Evolutionary conservation across 306 rosid species (phyloP), one percentile per base, ranked within the genome.

Genomic region (Delonix regia): DNA sequence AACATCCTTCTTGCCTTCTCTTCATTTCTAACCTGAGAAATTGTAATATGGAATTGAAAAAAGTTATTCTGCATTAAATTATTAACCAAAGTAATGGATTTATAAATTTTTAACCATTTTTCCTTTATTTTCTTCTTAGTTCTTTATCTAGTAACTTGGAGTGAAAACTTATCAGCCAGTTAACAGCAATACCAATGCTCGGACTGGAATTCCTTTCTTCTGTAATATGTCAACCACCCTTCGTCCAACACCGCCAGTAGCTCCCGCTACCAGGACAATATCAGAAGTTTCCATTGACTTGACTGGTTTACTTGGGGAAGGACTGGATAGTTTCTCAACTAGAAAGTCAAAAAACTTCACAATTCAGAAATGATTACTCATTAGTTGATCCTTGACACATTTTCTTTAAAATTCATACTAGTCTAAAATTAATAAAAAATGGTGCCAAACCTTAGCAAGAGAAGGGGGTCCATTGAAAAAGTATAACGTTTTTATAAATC

Each of bases 211-310:
- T 74, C 97, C 95, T 80, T 90, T 88, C 89, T 87, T 88, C 86
- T 83, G 83, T 33, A 94, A 82, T 70, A 85, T 73, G 61, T 89
- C 93, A 30, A 94, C 97, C 64, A 89, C 99, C 82, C 99, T 88
- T 87, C 92, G 86, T 73, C 99, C 99, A 22, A 94, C 99, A 19
- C 99, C 99, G 47, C 99, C 99, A 27, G 99, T 94, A 42, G 91
- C 99, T 80, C 99, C 99, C 78, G 97, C 92, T 2, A 94, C 99
- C 11, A 94, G 90, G 56, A 90, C 91, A 82, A 86, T 80, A 67
- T 90, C 95, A 45, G 91, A 89, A 84, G 90, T 85, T 80, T 88
- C 89, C 97, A 89, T 94, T 42, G 82, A 77, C 69, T 84, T 83
- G 21, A 61, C 84, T 10, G 93, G 79, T 76, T 75, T 68, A 85